Conservation (phyloP, 768 basidiomycete genomes). For the Amanita exitialis region DNA sequence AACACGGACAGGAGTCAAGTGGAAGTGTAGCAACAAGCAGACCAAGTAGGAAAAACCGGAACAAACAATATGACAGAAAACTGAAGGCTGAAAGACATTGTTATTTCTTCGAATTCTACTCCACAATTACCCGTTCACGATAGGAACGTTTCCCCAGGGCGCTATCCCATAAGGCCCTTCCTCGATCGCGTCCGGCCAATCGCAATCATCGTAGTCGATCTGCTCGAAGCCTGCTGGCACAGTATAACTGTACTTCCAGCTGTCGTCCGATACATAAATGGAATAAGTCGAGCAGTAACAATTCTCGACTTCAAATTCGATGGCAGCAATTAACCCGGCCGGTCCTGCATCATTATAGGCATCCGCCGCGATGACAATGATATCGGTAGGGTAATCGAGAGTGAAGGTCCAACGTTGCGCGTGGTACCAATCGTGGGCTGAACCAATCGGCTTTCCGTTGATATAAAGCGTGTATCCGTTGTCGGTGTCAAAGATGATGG, state of each 20-base stretch:
- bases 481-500: background rate
- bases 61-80: no score
- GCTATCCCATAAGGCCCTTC: background rate
- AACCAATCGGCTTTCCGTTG: constrained; percentile 1
- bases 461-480: constrained; percentile 1
- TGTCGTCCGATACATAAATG: background rate
- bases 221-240: background rate
- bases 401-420: background rate
- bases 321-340: background rate
- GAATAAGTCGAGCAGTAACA: background rate
- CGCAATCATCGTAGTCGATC: background rate
- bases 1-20: no score
- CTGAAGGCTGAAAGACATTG: no score
- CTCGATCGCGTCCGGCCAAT: background rate
- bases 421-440: background rate
- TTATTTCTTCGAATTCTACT: no score
- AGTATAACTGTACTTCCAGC: background rate
- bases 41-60: no score
- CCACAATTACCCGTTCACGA: background rate
- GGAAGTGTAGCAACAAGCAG: no score
- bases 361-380: background rate
- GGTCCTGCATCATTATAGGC: background rate
- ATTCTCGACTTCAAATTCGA: background rate
- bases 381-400: background rate
- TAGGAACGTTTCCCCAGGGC: background rate